These are phyloP conservation scores for Yamadazyma phyllophila DNA, from an alignment of 805 yeast species.

Conservation along the genomic window DNA sequence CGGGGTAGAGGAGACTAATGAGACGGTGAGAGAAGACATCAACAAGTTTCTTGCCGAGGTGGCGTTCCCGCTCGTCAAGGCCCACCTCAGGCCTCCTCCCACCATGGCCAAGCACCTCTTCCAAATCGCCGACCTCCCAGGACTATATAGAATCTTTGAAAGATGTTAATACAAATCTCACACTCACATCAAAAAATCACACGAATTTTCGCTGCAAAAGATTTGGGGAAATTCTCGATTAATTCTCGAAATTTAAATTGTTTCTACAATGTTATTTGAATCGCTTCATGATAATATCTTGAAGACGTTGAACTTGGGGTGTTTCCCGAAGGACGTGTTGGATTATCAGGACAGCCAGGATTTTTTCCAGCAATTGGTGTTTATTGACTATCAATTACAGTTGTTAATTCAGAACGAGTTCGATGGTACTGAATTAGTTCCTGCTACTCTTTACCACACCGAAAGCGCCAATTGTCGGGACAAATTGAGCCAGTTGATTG, in stretches of 20 bases:
- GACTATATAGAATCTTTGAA: slow-evolving; percentile 87
- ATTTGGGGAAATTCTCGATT: slow-evolving; percentile 5
- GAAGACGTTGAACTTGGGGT: slow-evolving; percentile 31
- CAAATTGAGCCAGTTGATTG: slow-evolving; percentile 25
- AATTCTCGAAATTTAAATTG: neutral
- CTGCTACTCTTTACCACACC: slow-evolving; percentile 8
- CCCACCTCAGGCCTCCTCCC: slow-evolving; percentile 62
- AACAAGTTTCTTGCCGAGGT: slow-evolving; percentile 47
- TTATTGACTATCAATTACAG: slow-evolving; percentile 39
- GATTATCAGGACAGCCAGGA: slow-evolving; percentile 33
- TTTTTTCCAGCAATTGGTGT: slow-evolving; percentile 32
- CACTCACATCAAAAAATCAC: slow-evolving; percentile 4
- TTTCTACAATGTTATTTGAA: slow-evolving; percentile 23
- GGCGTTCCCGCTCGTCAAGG: slow-evolving; percentile 65
- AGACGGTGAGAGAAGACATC: slow-evolving; percentile 1
- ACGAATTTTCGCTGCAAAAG: slow-evolving; percentile 3
- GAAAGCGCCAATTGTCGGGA: slow-evolving; percentile 11
- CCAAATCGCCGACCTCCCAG: slow-evolving; percentile 90
- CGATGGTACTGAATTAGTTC: slow-evolving; percentile 23
- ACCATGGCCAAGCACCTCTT: slow-evolving; percentile 53
- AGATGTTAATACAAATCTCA: slow-evolving; percentile 55
- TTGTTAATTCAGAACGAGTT: slow-evolving; percentile 28
- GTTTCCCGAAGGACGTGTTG: slow-evolving; percentile 35
- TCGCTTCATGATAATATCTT: slow-evolving; percentile 23
- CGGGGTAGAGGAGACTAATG: slow-evolving; percentile 20